Evolutionary conservation across 495 filamentous ascomycete genomes (phyloP).

Genomic region (Talaromyces stipitatus): DNA sequence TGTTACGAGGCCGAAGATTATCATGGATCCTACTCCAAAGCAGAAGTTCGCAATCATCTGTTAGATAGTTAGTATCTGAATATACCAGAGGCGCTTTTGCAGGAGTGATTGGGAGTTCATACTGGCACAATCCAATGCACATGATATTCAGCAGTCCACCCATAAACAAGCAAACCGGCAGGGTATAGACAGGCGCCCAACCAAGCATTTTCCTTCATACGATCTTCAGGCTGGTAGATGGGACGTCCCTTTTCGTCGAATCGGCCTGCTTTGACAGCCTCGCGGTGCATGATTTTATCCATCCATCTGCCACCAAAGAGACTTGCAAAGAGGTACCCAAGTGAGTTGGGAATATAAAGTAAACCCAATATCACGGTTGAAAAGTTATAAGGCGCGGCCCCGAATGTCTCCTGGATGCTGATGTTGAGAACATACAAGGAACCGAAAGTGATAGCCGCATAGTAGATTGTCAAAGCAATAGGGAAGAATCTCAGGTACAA

Average conservation of each 20-base stretch:
- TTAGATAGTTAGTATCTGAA: constrained; percentile 1
- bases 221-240: constrained; percentile 74
- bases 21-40: constrained; percentile 83
- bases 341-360: constrained; percentile 70
- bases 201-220: constrained; percentile 86
- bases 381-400: constrained; percentile 65
- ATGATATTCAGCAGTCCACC: constrained; percentile 53
- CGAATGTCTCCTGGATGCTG: constrained; percentile 71
- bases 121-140: constrained; percentile 57
- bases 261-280: constrained; percentile 62
- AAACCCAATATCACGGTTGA: constrained; percentile 64
- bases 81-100: background rate
- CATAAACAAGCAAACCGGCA: constrained; percentile 56
- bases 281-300: constrained; percentile 80
- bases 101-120: constrained; percentile 18
- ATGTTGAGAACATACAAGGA: constrained; percentile 85
- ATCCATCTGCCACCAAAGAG: constrained; percentile 78
- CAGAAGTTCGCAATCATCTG: constrained; percentile 75
- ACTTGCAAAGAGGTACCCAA: constrained; percentile 72
- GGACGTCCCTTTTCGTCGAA: constrained; percentile 64
- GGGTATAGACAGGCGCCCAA: constrained; percentile 72
- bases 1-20: constrained; percentile 72
- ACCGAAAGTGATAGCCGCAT: constrained; percentile 73
- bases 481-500: constrained; percentile 75
- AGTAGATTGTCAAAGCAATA: constrained; percentile 73